Evolutionary conservation across 257 asterid species (phyloP), one percentile per base, ranked within the genome.

Genomic region (Ligustrum vulgare): DNA sequence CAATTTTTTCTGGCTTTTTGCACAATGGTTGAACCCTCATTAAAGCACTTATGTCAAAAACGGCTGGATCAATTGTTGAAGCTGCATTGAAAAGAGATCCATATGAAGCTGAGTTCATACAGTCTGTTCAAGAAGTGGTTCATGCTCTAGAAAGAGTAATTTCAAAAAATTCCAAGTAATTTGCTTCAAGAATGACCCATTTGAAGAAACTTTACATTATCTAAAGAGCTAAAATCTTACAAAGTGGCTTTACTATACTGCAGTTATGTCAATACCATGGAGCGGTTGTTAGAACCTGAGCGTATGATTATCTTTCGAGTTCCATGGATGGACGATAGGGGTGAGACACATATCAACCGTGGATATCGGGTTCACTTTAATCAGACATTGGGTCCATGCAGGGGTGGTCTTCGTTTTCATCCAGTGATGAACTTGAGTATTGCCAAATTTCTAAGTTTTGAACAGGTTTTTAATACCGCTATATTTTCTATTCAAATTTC

Each of bases 41-140:
- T 77, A 83, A 88, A 94, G 99, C 91, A 76, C 93, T 92, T 67
- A 92, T 94, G 98, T 94, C 99, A 58, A 94, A 94, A 85, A 89
- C 98, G 41, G 98, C 99, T 86, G 98, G 98, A 89, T 91, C 99
- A 35, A 94, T 94, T 75, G 96, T 94, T 84, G 99, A 94, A 86
- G 96, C 98, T 67, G 98, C 87, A 73, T 67, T 94, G 86, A 91
- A 91, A 83, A 92, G 98, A 88, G 98, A 94, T 86, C 99, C 99
- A 70, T 89, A 91, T 79, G 99, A 94, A 86, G 80, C 81, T 63
- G 99, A 94, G 88, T 94, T 92, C 83, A 84, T 92, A 77, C 99
- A 94, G 85, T 91, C 91, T 71, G 89, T 94, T 76, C 98, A 94
- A 88, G 99, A 94, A 86, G 96, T 87, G 75, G 90, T 94, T 72